Conservation (phyloP, 116 monocot species). For the Iris pallida region DNA sequence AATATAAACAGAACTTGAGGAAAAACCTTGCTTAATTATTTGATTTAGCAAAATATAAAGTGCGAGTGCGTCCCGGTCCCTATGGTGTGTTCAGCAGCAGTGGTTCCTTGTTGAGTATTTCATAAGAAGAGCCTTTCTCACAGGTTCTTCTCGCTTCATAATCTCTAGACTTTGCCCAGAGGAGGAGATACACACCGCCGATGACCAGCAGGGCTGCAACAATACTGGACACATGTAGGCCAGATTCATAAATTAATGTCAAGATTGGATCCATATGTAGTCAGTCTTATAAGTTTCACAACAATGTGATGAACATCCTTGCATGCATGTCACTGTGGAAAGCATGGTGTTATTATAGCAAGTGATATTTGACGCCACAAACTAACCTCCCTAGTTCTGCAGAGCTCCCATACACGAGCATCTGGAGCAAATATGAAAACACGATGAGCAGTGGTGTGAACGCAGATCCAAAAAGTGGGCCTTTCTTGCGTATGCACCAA, state of each 20-base stretch:
- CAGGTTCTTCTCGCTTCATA: neutral
- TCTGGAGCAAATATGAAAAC: slow-evolving; percentile 40
- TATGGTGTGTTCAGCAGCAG: slow-evolving; percentile 15
- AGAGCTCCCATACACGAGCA: slow-evolving; percentile 6
- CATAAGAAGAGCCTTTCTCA: neutral
- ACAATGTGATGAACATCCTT: too few relatives aligned
- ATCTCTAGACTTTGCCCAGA: slow-evolving; percentile 46
- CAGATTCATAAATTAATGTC: too few relatives aligned
- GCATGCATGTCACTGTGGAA: too few relatives aligned
- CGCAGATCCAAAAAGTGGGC: slow-evolving; percentile 29
- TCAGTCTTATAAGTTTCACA: too few relatives aligned
- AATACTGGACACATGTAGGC: slow-evolving; percentile 20
- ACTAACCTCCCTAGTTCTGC: slow-evolving; percentile 19
- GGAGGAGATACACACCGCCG: slow-evolving; percentile 34
- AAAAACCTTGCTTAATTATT: neutral
- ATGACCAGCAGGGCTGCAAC: slow-evolving; percentile 26
- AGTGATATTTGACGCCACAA: neutral
- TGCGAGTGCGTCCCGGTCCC: neutral
- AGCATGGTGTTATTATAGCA: too few relatives aligned
- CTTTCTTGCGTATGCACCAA: slow-evolving; percentile 50
- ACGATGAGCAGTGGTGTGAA: slow-evolving; percentile 42
- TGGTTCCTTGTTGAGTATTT: slow-evolving; percentile 8
- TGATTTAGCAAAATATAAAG: too few relatives aligned
- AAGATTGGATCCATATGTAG: too few relatives aligned
- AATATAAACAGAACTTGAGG: too few relatives aligned